Evolutionary conservation across 2,329 filamentous ascomycete genomes (phyloP), one percentile per base, ranked within the genome.

Genomic region (Periconia sp.): DNA sequence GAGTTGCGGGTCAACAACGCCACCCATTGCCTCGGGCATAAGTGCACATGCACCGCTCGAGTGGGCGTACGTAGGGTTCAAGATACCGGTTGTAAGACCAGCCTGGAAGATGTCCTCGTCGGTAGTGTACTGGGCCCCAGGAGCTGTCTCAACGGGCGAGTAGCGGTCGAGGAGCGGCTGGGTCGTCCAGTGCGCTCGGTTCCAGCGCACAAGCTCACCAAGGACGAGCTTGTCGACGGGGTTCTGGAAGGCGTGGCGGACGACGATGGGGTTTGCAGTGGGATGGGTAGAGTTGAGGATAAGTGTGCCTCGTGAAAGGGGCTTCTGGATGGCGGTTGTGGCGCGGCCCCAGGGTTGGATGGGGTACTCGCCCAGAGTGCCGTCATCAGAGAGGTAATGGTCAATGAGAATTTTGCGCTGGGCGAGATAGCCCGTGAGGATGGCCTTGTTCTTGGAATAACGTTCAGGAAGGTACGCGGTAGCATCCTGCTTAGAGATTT

Each of bases 221-320:
- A 72, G 35, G 18, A 73, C 54, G n/a, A 57, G 50, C 5, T 56
- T 48, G 40, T 75, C 72, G 9, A 68, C 46, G 0, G 69, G 69
- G 43, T 73, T 69, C 21, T 62, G 52, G 15, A 57, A 62, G 2
- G 69, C 57, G 38, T 64, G 64, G 44, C 57, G 70, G 24, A 68
- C 50, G 6, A 72, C 55, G 5, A 70, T 33, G 2, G 69, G 70
- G 2, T 45, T 50, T 3, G 51, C 56, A 12, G 52, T 46, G 3
- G 67, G 68, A 44, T 72, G 57, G 8, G 57, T 56, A 1, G 66
- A 61, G 45, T 72, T 59, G 36, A 73, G 53, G 3, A 59, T 66
- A 37, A 73, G 59, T 12, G 65, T 68, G 16, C 71, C 72, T 28
- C 71, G 68, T 1, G 58, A 61, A 13, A 63, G 44, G 0, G 61